These are phyloP conservation scores for Penicillium vulpinum DNA, from an alignment of 2,329 filamentous ascomycete species.

Conservation along the genomic window DNA sequence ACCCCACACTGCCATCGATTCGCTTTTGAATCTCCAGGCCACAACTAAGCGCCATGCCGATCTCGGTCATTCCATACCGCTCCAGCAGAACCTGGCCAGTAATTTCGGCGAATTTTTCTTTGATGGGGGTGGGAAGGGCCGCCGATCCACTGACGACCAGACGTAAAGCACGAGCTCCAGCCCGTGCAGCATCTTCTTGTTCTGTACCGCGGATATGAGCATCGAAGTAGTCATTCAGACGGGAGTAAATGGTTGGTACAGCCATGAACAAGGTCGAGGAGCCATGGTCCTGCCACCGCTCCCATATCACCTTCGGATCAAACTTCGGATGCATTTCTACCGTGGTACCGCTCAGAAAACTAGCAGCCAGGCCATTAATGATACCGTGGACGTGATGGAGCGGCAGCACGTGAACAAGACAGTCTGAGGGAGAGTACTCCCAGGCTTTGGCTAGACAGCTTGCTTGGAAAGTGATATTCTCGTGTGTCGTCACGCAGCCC, in stretches of 20 bases:
- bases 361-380: constrained; percentile 52
- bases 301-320: constrained; percentile 48
- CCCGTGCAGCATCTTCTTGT: constrained; percentile 33
- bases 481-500: constrained; percentile 47
- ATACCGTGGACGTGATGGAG: constrained; percentile 55
- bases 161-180: constrained; percentile 37
- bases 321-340: constrained; percentile 53
- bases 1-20: constrained; percentile 52
- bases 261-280: constrained; percentile 52
- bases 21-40: constrained; percentile 41
- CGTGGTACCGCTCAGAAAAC: constrained; percentile 47
- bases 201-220: constrained; percentile 39
- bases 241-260: constrained; percentile 54
- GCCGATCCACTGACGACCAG: constrained; percentile 47
- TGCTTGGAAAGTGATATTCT: constrained; percentile 39
- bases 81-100: constrained; percentile 48
- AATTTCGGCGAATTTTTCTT: constrained; percentile 43
- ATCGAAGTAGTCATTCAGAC: constrained; percentile 50
- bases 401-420: constrained; percentile 52
- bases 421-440: constrained; percentile 39
- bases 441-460: constrained; percentile 33
- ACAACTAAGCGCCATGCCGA: constrained; percentile 52
- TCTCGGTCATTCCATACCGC: constrained; percentile 54
- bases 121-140: constrained; percentile 45
- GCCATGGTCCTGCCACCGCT: constrained; percentile 45